Conservation (phyloP, 345 rosid genomes). For the Camelina laxa region DNA sequence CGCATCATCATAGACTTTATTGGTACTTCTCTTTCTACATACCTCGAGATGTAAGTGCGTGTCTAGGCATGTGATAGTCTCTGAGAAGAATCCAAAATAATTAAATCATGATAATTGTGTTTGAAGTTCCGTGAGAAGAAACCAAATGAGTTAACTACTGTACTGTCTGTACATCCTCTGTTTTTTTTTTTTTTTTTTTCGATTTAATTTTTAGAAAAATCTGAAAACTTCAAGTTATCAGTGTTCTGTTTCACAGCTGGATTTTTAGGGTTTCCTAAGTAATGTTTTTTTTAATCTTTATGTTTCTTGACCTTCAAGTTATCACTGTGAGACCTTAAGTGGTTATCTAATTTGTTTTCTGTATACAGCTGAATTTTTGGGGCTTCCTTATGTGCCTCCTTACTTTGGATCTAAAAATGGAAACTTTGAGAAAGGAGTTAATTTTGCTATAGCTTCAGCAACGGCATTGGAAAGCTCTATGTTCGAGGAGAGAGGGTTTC, state of each 20-base stretch:
- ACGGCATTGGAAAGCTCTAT: conserved; percentile 45
- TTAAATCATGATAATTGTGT: not conserved
- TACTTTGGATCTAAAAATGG: conserved; percentile 39
- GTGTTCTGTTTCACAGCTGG: not conserved
- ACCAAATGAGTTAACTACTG: conserved; percentile 14
- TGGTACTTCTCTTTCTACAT: conserved; percentile 39
- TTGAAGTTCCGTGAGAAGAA: not conserved
- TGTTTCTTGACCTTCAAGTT: conserved; percentile 19
- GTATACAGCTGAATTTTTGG: conserved; percentile 50
- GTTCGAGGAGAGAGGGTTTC: conserved; percentile 44
- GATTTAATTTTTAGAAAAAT: not conserved
- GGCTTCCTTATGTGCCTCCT: conserved; percentile 50
- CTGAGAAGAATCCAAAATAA: not conserved
- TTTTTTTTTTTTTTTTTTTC: not conserved
- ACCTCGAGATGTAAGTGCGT: not conserved
- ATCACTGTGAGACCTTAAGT: not conserved
- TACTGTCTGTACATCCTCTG: conserved; percentile 1
- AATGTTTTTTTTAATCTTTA: not conserved
- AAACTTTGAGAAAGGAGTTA: conserved; percentile 49
- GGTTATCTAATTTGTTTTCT: not conserved
- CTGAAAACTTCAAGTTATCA: not conserved
- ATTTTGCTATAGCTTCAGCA: conserved; percentile 59
- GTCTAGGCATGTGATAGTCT: not conserved
- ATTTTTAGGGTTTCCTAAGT: not conserved
- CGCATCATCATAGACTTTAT: conserved; percentile 60